Evolutionary conservation across 2,329 filamentous ascomycete species (phyloP).

Genomic region (Huntiella moniliformis): DNA sequence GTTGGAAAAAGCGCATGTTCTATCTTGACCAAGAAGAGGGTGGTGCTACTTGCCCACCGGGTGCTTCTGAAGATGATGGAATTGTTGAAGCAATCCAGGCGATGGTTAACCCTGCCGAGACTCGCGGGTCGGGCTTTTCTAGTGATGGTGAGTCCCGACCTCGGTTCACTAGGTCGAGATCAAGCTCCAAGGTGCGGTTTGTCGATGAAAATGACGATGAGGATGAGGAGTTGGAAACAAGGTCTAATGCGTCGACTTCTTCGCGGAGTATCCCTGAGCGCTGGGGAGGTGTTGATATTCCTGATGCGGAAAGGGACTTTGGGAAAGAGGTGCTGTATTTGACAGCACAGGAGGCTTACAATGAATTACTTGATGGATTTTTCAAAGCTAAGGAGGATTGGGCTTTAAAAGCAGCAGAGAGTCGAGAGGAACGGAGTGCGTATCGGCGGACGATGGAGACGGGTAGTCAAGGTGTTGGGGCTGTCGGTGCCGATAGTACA

Average conservation of each 20-base stretch:
- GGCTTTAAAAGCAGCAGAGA: constrained; percentile 47
- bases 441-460: constrained; percentile 31
- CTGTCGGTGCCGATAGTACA: neutral
- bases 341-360: constrained; percentile 79
- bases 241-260: constrained; percentile 55
- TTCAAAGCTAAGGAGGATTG: constrained; percentile 69
- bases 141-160: constrained; percentile 15
- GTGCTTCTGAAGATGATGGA: constrained; percentile 42
- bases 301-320: constrained; percentile 62
- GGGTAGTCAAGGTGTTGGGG: constrained; percentile 12
- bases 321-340: constrained; percentile 83
- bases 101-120: constrained; percentile 12
- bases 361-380: constrained; percentile 72
- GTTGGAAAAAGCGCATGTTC: constrained; percentile 61
- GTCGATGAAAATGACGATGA: constrained; percentile 46
- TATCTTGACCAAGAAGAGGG: constrained; percentile 79
- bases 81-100: constrained; percentile 25
- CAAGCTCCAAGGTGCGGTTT: constrained; percentile 64
- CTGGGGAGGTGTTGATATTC: constrained; percentile 65
- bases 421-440: constrained; percentile 39
- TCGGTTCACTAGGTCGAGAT: constrained; percentile 40
- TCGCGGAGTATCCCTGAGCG: constrained; percentile 54
- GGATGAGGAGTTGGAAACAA: constrained; percentile 32
- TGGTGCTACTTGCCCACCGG: constrained; percentile 23
- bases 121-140: neutral